Evolutionary conservation across 352 stramenopile species (phyloP).

Genomic region (Globisporangium acanthophoron): DNA sequence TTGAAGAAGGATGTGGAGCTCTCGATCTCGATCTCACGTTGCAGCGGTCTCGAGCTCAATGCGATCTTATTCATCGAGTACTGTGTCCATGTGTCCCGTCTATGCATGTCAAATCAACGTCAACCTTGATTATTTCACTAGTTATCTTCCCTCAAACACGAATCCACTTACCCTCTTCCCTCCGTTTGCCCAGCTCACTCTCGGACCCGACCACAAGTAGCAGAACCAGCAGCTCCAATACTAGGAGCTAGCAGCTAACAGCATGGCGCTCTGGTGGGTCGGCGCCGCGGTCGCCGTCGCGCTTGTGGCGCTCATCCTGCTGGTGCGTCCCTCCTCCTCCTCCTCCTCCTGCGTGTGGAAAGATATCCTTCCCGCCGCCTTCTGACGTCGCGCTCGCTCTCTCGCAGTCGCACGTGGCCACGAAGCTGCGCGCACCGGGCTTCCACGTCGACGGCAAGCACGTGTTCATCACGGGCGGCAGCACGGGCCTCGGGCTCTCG

Average conservation of each 20-base stretch:
- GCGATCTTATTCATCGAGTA: not conserved
- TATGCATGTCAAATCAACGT: not conserved
- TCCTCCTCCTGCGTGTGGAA: not conserved
- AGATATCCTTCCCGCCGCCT: too few species aligned
- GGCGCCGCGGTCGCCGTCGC: not conserved
- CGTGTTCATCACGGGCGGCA: slow-evolving; percentile 60
- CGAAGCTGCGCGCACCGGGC: slow-evolving; percentile 52
- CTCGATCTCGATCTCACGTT: too few species aligned
- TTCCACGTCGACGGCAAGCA: slow-evolving; percentile 78
- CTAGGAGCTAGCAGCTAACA: too few species aligned
- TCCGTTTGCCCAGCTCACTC: not conserved
- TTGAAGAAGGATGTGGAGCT: too few species aligned
- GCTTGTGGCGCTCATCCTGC: not conserved
- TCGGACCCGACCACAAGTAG: not conserved
- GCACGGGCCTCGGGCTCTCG: slow-evolving; percentile 58
- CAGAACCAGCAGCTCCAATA: not conserved
- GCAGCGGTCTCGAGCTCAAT: too few species aligned
- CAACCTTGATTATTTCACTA: too few species aligned
- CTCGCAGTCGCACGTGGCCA: slow-evolving; percentile 53
- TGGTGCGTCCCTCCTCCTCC: not conserved
- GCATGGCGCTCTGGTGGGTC: not conserved
- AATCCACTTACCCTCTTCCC: too few species aligned
- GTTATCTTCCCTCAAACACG: too few species aligned
- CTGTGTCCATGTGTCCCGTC: not conserved
- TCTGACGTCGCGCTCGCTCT: not conserved